Conservation (phyloP, 2,329 filamentous ascomycete species). For the Gnomoniopsis smithogilvyi region DNA sequence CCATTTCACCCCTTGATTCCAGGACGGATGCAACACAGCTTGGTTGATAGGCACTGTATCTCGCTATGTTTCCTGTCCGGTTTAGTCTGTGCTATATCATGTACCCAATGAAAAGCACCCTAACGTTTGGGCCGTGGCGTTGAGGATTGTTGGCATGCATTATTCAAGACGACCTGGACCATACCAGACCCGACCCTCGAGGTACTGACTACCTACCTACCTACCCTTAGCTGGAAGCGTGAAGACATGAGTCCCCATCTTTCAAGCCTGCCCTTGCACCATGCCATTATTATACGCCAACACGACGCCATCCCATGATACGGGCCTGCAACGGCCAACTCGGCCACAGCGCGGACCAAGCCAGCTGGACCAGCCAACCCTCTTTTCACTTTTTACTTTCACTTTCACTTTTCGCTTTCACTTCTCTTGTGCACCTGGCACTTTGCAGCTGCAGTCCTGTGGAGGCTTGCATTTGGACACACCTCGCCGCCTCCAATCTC, state of each 20-base stretch:
- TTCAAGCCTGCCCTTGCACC: not conserved
- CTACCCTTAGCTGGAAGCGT: too few species aligned
- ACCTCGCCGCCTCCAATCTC: not conserved
- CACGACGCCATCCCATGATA: not conserved
- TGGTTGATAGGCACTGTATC: not conserved
- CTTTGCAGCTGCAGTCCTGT: too few species aligned
- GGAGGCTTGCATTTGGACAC: not conserved
- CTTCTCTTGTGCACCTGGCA: too few species aligned
- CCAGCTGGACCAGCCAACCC: not conserved
- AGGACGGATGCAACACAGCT: not conserved
- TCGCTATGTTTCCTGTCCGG: not conserved
- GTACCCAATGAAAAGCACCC: too few species aligned
- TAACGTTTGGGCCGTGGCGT: too few species aligned
- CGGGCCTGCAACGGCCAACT: not conserved
- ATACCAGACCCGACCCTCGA: not conserved
- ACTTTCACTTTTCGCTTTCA: too few species aligned
- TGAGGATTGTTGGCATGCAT: too few species aligned
- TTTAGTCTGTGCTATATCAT: not conserved
- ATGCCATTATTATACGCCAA: not conserved
- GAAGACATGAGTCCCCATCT: not conserved
- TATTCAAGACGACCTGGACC: not conserved
- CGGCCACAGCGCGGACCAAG: too few species aligned
- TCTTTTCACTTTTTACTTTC: too few species aligned
- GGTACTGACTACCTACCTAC: too few species aligned
- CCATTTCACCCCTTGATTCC: not conserved